A percentile compares a stretch with the other conserved stretches of the same genome.
Evolutionary conservation across 345 rosid species (phyloP).

Genomic region (Bruguiera gymnorhiza): DNA sequence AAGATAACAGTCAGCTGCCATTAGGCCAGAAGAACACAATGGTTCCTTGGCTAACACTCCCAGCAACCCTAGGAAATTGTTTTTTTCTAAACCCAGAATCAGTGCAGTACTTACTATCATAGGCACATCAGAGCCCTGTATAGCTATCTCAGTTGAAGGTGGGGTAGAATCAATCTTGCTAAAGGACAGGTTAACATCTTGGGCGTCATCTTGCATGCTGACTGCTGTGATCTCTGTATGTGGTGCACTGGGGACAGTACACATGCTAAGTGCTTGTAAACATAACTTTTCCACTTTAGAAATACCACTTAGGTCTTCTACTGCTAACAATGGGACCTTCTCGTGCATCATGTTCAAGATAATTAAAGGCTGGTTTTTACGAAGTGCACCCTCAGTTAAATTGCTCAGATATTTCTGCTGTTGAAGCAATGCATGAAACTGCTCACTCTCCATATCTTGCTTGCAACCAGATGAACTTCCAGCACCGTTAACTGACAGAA

Average conservation of each 20-base stretch:
- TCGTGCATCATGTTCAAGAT: constrained; percentile 68
- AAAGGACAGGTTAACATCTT: constrained; percentile 32
- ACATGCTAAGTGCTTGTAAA: constrained; percentile 62
- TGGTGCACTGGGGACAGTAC: constrained; percentile 40
- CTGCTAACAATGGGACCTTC: constrained; percentile 38
- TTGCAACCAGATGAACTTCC: constrained; percentile 31
- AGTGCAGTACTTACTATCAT: constrained; percentile 40
- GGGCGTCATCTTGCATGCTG: constrained; percentile 35
- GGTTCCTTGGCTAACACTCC: background rate
- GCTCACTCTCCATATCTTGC: constrained; percentile 51
- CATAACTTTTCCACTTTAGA: constrained; percentile 65
- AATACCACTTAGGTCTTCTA: constrained; percentile 51
- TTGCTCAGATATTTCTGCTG: constrained; percentile 61
- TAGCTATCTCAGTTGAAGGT: constrained; percentile 26
- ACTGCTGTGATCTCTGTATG: constrained; percentile 40
- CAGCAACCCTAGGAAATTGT: background rate
- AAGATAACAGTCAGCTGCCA: constrained; percentile 20
- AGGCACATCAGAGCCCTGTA: constrained; percentile 60
- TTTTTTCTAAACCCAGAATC: background rate
- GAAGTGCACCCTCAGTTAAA: constrained; percentile 69
- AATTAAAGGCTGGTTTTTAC: constrained; percentile 67
- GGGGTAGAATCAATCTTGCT: constrained; percentile 35
- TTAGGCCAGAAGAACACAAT: background rate
- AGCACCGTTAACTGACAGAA: constrained; percentile 36
- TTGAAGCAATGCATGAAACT: constrained; percentile 45